These are phyloP conservation scores for Passiflora organensis DNA, from an alignment of 345 rosid species.

Conservation along the genomic window DNA sequence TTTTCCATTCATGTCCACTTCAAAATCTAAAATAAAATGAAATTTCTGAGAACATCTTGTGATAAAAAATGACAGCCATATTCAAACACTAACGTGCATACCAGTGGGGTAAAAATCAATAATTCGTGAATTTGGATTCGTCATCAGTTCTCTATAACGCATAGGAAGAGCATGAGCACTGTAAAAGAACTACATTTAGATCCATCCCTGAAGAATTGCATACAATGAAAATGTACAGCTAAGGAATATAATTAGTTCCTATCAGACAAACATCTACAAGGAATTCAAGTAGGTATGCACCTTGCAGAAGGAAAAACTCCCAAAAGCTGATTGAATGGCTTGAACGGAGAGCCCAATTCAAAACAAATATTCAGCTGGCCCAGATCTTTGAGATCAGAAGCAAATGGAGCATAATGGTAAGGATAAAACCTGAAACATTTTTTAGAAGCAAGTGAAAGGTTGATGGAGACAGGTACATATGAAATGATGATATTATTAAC, in stretches of 20 bases:
- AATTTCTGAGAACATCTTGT: constrained; percentile 11
- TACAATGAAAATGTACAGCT: too few species aligned
- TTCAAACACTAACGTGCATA: constrained; percentile 22
- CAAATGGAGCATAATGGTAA: too few species aligned
- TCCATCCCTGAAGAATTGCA: constrained; percentile 1
- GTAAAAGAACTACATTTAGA: constrained; percentile 16
- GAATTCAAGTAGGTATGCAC: constrained; percentile 29
- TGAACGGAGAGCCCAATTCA: too few species aligned
- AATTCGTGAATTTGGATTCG: constrained; percentile 73
- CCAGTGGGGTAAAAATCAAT: constrained; percentile 84
- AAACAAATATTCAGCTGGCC: too few species aligned
- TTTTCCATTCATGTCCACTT: constrained; percentile 90
- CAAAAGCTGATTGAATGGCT: constrained; percentile 87
- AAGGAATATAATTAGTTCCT: too few species aligned
- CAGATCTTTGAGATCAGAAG: too few species aligned
- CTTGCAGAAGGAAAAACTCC: constrained; percentile 97
- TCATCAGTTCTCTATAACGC: too few species aligned
- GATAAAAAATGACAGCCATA: constrained; percentile 7
- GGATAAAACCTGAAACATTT: constrained; percentile 59
- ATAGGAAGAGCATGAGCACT: too few species aligned
- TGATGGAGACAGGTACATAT: too few species aligned
- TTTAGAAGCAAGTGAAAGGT: too few species aligned
- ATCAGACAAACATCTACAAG: too few species aligned
- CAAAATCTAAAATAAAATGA: constrained; percentile 57
- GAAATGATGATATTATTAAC: too few species aligned